Evolutionary conservation across 805 yeast genomes (phyloP).

Genomic region (Kodamaea restingae): DNA sequence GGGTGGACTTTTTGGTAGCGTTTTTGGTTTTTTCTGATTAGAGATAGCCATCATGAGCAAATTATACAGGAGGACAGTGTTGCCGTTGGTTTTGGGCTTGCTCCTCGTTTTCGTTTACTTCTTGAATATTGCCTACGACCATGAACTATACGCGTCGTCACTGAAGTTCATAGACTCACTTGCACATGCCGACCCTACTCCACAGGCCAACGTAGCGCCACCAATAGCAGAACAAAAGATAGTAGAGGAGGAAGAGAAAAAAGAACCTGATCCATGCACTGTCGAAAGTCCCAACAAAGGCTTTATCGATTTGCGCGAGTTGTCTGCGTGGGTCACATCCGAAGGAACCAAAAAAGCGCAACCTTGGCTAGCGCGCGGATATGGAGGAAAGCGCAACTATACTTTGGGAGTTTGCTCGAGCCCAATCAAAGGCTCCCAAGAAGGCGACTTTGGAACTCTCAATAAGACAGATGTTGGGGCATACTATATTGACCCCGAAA

Average conservation of each 20-base stretch:
- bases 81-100: neutral
- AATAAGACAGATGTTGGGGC: conserved; percentile 42
- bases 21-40: neutral
- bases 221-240: neutral
- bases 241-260: conserved; percentile 9
- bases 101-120: neutral
- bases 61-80: conserved; percentile 1
- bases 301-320: conserved; percentile 49
- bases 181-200: neutral
- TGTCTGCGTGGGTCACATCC: conserved; percentile 43
- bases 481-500: conserved; percentile 37
- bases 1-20: conserved; percentile 2
- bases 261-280: conserved; percentile 34
- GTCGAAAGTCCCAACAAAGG: conserved; percentile 41
- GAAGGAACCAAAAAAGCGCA: conserved; percentile 29
- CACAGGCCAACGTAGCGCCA: neutral
- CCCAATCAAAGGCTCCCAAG: conserved; percentile 41
- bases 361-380: conserved; percentile 67
- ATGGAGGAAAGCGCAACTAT: conserved; percentile 61
- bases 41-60: neutral
- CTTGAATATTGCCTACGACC: neutral
- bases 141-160: neutral
- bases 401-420: conserved; percentile 51
- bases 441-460: conserved; percentile 44
- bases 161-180: conserved; percentile 1